Percentiles rank a stretch among this genome's conserved stretches.
phyloP scores from a whole-genome alignment of 192 early-diverging fungal genomes.

The Coemansia sp. region DNA sequence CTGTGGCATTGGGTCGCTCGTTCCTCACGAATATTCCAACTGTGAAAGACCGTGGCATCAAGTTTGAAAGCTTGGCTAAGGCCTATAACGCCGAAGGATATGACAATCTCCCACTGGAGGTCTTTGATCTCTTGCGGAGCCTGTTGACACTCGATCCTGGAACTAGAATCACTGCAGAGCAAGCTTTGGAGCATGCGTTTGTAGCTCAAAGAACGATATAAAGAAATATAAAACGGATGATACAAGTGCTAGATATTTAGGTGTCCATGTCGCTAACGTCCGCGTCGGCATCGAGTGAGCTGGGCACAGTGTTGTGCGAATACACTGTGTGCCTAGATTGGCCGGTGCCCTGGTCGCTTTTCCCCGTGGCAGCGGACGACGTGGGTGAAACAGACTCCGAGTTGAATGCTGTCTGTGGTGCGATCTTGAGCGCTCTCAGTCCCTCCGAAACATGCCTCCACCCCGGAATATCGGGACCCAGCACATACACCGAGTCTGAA shows the following conservation, averaged over 20 bases:
- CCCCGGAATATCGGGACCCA: constrained; percentile 36
- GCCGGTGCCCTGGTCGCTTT: constrained; percentile 7
- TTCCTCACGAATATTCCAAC: constrained; percentile 54
- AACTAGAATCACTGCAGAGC: constrained; percentile 70
- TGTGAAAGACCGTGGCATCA: constrained; percentile 50
- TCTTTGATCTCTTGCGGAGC: constrained; percentile 65
- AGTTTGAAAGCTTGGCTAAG: constrained; percentile 53
- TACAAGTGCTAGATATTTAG: neutral
- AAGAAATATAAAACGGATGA: neutral
- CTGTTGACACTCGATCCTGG: constrained; percentile 63
- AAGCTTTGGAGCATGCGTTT: constrained; percentile 82
- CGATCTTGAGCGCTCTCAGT: constrained; percentile 13
- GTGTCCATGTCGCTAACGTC: constrained; percentile 25
- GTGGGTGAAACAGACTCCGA: constrained; percentile 10
- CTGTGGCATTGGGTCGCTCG: constrained; percentile 58
- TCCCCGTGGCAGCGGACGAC: neutral
- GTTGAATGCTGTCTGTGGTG: constrained; percentile 3
- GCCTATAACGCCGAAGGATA: constrained; percentile 51
- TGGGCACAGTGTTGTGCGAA: constrained; percentile 40
- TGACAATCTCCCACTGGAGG: constrained; percentile 42
- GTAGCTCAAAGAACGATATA: neutral
- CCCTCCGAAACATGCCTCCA: constrained; percentile 40
- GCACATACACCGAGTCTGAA: constrained; percentile 45
- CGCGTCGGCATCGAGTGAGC: constrained; percentile 15
- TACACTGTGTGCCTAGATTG: constrained; percentile 52